These are phyloP conservation scores for Phytopythium vexans DNA, from an alignment of 352 stramenopile genomes.

Conservation along the genomic window DNA sequence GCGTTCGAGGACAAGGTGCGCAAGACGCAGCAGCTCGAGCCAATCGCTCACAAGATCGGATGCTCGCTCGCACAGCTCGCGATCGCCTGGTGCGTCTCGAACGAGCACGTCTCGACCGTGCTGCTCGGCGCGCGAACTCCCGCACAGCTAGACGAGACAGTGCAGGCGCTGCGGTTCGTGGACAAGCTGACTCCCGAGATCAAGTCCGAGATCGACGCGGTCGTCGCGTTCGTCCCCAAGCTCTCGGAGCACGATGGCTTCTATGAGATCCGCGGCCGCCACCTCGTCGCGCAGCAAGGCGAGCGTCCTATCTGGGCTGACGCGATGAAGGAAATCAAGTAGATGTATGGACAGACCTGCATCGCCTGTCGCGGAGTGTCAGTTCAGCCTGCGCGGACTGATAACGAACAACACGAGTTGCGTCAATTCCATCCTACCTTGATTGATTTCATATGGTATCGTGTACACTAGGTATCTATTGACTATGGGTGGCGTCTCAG, in stretches of 20 bases:
- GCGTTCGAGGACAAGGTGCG: slow-evolving; percentile 9
- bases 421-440: no score
- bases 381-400: no score
- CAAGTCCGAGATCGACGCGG: slow-evolving; percentile 36
- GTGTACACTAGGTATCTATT: no score
- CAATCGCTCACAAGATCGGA: slow-evolving; percentile 19
- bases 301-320: background rate
- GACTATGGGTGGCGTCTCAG: no score
- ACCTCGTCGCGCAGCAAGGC: no score
- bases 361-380: no score
- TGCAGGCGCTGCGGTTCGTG: slow-evolving; percentile 34
- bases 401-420: no score
- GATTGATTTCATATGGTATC: no score
- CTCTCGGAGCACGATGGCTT: background rate
- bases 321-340: background rate
- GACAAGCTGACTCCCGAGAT: slow-evolving; percentile 40
- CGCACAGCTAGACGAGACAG: slow-evolving; percentile 48
- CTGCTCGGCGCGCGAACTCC: slow-evolving; percentile 36
- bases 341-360: background rate
- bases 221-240: slow-evolving; percentile 7
- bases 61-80: slow-evolving; percentile 31
- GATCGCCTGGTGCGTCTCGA: slow-evolving; percentile 39
- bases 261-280: background rate
- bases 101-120: slow-evolving; percentile 34
- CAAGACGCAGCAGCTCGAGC: slow-evolving; percentile 12